Evolutionary conservation across 202 grass and related monocot genomes (phyloP).

Genomic region (Cymbopogon flexuosus): DNA sequence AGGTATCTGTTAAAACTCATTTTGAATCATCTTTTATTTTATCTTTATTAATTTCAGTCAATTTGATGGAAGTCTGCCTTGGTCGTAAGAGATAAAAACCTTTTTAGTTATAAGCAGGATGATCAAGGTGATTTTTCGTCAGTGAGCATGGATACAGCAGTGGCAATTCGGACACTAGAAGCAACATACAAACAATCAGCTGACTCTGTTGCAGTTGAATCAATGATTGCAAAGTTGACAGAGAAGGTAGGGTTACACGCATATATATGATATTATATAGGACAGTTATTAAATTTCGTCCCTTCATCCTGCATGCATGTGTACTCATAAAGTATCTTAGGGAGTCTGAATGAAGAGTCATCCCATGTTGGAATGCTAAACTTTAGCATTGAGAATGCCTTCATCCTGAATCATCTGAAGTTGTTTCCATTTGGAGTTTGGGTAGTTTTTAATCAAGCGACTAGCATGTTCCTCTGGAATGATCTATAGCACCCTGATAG

Average conservation of each 20-base stretch:
- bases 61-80: background rate
- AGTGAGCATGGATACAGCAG: slow-evolving; percentile 98
- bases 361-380: background rate
- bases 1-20: slow-evolving; percentile 47
- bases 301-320: background rate
- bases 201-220: slow-evolving; percentile 66
- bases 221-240: slow-evolving; percentile 66
- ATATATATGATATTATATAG: background rate
- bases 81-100: slow-evolving; percentile 45
- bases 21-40: slow-evolving; percentile 5
- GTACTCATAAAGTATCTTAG: background rate
- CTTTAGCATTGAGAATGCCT: background rate
- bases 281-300: background rate
- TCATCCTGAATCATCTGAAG: too few relatives aligned
- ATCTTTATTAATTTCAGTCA: slow-evolving; percentile 13
- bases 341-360: background rate
- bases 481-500: background rate
- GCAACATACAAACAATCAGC: slow-evolving; percentile 84
- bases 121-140: slow-evolving; percentile 92
- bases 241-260: slow-evolving; percentile 59
- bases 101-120: slow-evolving; percentile 61
- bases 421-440: too few relatives aligned
- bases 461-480: background rate
- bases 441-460: background rate
- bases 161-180: slow-evolving; percentile 89